Evolutionary conservation across 2,329 filamentous ascomycete species (phyloP).

Genomic region (Coccinonectria pachysandricola): DNA sequence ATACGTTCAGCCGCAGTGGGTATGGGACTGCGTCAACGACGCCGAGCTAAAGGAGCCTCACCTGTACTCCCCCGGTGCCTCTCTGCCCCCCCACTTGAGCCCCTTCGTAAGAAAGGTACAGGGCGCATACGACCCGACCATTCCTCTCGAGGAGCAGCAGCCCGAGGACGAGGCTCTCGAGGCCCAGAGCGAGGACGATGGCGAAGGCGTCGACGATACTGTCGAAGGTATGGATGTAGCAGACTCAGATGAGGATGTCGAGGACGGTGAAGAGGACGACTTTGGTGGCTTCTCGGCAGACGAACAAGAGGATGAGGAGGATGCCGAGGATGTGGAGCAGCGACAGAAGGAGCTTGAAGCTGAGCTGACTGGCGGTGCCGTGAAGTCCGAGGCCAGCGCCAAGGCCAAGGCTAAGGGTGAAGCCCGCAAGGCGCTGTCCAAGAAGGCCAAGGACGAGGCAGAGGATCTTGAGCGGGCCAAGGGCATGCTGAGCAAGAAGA

Average conservation of each 20-base stretch:
- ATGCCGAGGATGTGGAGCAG: slow-evolving; percentile 44
- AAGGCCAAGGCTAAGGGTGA: slow-evolving; percentile 58
- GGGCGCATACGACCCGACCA: slow-evolving; percentile 84
- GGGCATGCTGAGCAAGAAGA: slow-evolving; percentile 98
- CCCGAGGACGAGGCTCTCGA: slow-evolving; percentile 74
- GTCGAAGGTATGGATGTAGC: slow-evolving; percentile 40
- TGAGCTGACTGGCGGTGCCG: slow-evolving; percentile 64
- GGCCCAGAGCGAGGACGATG: slow-evolving; percentile 48
- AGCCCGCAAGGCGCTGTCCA: slow-evolving; percentile 56
- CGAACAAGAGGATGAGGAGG: slow-evolving; percentile 30
- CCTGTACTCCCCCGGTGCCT: slow-evolving; percentile 79
- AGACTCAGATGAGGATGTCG: slow-evolving; percentile 38
- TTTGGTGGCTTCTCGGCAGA: slow-evolving; percentile 42
- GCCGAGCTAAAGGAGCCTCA: slow-evolving; percentile 80
- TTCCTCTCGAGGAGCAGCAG: slow-evolving; percentile 78
- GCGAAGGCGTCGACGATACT: slow-evolving; percentile 31
- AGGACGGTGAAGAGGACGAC: slow-evolving; percentile 35
- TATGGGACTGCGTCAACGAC: slow-evolving; percentile 95
- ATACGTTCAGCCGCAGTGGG: slow-evolving; percentile 95
- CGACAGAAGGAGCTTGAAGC: slow-evolving; percentile 89
- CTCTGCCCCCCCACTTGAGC: slow-evolving; percentile 86
- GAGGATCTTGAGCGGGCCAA: slow-evolving; percentile 89
- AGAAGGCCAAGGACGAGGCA: slow-evolving; percentile 63
- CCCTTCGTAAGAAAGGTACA: slow-evolving; percentile 85
- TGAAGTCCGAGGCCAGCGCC: slow-evolving; percentile 38